Evolutionary conservation across 2,329 filamentous ascomycete species (phyloP).

Genomic region (Bretziella fagacearum): DNA sequence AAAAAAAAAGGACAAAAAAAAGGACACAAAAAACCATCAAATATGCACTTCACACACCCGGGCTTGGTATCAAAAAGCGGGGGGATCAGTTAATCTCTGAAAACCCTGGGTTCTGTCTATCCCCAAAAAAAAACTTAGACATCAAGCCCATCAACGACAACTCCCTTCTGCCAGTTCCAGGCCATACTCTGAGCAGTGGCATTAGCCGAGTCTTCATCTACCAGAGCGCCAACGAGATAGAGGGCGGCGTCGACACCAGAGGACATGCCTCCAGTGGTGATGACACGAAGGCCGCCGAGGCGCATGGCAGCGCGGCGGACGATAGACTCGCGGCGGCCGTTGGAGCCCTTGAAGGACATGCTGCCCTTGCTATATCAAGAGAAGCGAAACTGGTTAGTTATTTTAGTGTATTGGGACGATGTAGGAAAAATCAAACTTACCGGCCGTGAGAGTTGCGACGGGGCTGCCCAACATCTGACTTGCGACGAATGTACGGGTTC

Average conservation of each 20-base stretch:
- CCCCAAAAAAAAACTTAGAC: no score
- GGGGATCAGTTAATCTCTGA: no score
- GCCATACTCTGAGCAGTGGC: constrained; percentile 62
- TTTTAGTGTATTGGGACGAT: constrained; percentile 5
- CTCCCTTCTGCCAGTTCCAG: constrained; percentile 72
- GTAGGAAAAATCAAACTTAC: constrained; percentile 24
- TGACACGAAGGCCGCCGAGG: constrained; percentile 51
- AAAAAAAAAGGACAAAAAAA: constrained; percentile 2
- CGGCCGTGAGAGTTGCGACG: constrained; percentile 43
- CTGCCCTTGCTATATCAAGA: constrained; percentile 62
- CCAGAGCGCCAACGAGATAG: constrained; percentile 71
- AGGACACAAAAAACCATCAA: neutral
- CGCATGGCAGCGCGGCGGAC: constrained; percentile 61
- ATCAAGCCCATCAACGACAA: constrained; percentile 71
- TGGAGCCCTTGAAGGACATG: constrained; percentile 62
- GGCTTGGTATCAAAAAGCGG: neutral
- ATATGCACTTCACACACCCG: neutral
- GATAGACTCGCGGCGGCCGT: constrained; percentile 61
- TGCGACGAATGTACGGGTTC: constrained; percentile 63
- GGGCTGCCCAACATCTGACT: constrained; percentile 40
- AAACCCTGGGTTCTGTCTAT: no score
- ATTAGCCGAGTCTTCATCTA: constrained; percentile 57
- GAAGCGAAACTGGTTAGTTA: constrained; percentile 16
- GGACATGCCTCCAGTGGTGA: constrained; percentile 64
- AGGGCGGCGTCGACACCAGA: constrained; percentile 69